phyloP scores from a whole-genome alignment of 2,329 filamentous ascomycete genomes.

The Keithomyces neogunnii region DNA sequence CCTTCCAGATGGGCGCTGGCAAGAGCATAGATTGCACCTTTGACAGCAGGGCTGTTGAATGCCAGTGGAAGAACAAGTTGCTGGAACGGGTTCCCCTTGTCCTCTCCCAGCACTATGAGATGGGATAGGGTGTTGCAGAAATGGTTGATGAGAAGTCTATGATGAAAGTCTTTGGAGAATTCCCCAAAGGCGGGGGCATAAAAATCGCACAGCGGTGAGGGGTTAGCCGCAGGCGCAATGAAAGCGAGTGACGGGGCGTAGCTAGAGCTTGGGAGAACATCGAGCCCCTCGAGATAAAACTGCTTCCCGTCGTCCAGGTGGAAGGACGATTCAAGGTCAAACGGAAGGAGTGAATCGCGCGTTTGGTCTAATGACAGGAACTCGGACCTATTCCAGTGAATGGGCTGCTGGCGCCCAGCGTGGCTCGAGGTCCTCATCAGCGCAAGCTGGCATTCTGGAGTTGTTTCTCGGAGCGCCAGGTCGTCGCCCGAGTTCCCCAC shows the following conservation, averaged over 20 bases:
- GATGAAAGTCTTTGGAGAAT: constrained; percentile 45
- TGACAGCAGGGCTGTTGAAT: constrained; percentile 49
- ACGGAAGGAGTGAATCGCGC: constrained; percentile 9
- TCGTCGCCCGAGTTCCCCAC: constrained; percentile 4
- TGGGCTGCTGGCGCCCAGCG: background rate
- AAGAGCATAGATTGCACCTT: constrained; percentile 78
- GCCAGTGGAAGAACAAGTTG: constrained; percentile 54
- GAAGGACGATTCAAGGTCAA: constrained; percentile 3
- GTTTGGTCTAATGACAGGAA: background rate
- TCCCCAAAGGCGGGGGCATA: constrained; percentile 45
- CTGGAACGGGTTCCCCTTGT: constrained; percentile 54
- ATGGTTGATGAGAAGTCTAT: constrained; percentile 50
- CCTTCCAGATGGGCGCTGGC: constrained; percentile 77
- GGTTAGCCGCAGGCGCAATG: constrained; percentile 11
- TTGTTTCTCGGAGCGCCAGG: constrained; percentile 2
- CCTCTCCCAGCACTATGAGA: constrained; percentile 56
- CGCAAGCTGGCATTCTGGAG: constrained; percentile 10
- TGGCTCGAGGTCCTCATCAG: constrained; percentile 2
- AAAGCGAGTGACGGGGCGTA: constrained; percentile 17
- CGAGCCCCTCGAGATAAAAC: background rate
- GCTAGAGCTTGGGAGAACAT: constrained; percentile 6
- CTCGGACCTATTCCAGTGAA: constrained; percentile 9
- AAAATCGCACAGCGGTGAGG: constrained; percentile 38
- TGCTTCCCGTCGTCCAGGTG: background rate
- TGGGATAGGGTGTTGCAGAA: constrained; percentile 57